phyloP scores from a whole-genome alignment of 352 stramenopile genomes.

The Phytophthora sp. region DNA sequence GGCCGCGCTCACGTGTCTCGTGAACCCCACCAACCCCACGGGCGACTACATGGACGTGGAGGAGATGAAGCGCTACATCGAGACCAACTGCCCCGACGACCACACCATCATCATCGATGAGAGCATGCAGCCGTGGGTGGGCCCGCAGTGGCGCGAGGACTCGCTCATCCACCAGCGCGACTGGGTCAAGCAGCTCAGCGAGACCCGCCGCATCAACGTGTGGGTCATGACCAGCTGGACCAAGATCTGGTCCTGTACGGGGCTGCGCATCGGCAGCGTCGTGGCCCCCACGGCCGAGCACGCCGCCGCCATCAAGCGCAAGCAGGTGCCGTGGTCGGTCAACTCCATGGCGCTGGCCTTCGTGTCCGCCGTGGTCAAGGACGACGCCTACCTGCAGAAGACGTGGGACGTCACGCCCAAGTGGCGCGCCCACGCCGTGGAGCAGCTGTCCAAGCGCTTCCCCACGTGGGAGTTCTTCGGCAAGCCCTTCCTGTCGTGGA shows the following conservation, averaged over 20 bases:
- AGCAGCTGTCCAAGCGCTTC: conserved; percentile 62
- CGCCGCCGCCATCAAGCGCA: conserved; percentile 86
- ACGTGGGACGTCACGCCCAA: conserved; percentile 86
- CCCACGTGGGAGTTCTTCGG: conserved; percentile 73
- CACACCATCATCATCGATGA: conserved; percentile 93
- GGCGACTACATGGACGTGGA: conserved; percentile 87
- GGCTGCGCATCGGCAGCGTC: conserved; percentile 87
- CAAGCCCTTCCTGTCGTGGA: conserved; percentile 84
- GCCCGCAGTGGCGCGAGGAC: conserved; percentile 83
- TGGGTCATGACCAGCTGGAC: conserved; percentile 94
- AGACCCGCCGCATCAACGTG: conserved; percentile 82
- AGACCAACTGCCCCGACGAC: conserved; percentile 80
- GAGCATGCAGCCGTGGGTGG: conserved; percentile 92
- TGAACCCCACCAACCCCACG: conserved; percentile 92
- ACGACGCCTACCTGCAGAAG: conserved; percentile 76
- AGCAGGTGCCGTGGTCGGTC: conserved; percentile 92
- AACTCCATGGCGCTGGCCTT: conserved; percentile 92
- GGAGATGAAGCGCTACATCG: conserved; percentile 90
- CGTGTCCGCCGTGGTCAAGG: conserved; percentile 82
- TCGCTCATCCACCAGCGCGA: conserved; percentile 88
- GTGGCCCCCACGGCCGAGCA: conserved; percentile 82
- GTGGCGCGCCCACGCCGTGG: conserved; percentile 74
- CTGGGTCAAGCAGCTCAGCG: conserved; percentile 79
- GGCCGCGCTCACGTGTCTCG: conserved; percentile 84
- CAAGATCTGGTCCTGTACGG: conserved; percentile 94